Percentiles rank a stretch among this genome's conserved stretches.
Evolutionary conservation across 2,329 filamentous ascomycete genomes (phyloP).

Genomic region (Tolypocladium pustulatum): DNA sequence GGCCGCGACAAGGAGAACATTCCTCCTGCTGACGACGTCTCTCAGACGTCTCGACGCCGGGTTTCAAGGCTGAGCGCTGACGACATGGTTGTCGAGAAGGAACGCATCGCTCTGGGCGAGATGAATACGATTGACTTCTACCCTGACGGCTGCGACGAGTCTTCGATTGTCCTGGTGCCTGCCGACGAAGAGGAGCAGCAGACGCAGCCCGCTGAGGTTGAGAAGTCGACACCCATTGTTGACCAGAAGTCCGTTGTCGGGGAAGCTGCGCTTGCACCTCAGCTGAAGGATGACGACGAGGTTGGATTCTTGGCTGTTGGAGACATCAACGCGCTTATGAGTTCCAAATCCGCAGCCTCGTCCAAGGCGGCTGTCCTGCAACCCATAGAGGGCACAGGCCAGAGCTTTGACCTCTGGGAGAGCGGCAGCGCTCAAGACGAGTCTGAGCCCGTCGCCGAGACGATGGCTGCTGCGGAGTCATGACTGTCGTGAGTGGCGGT

Average conservation of each 20-base stretch:
- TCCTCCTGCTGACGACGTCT: constrained; percentile 58
- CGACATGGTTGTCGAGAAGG: constrained; percentile 52
- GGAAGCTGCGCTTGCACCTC: constrained; percentile 9
- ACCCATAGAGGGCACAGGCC: constrained; percentile 47
- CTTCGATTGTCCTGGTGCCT: constrained; percentile 51
- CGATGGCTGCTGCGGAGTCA: background rate
- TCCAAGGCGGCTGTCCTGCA: constrained; percentile 37
- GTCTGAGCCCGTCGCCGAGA: constrained; percentile 18
- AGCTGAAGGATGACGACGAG: constrained; percentile 11
- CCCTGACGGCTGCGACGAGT: constrained; percentile 52
- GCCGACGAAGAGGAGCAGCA: constrained; percentile 40
- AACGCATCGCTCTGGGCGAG: constrained; percentile 55
- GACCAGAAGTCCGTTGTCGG: background rate
- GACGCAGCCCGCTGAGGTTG: constrained; percentile 4
- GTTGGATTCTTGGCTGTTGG: constrained; percentile 4
- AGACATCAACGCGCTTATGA: constrained; percentile 26
- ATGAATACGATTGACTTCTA: constrained; percentile 60
- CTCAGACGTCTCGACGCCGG: constrained; percentile 39
- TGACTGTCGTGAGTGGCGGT: background rate
- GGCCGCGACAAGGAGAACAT: constrained; percentile 86
- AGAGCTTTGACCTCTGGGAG: constrained; percentile 61
- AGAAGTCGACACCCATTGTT: background rate
- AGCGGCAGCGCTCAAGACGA: constrained; percentile 56
- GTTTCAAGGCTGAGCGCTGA: constrained; percentile 24
- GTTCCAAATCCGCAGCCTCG: constrained; percentile 22